Base-by-base conservation (phyloP, 2,329 filamentous ascomycete species). In the Scytalidium lignicola region DNA sequence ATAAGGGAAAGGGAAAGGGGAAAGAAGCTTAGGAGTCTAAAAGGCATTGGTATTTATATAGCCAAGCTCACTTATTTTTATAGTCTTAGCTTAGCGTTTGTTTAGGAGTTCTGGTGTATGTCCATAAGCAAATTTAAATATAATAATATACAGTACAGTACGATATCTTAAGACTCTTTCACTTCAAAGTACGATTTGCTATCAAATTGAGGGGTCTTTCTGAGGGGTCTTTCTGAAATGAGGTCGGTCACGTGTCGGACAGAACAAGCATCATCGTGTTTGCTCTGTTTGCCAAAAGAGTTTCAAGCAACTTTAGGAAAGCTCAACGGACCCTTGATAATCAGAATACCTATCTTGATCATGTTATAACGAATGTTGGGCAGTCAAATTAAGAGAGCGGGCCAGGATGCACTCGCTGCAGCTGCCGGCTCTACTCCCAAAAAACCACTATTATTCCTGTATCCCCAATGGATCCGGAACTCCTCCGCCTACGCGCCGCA, bases 401-500 rank as follows among this genome's bases (percentile, higher is more conserved):
- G 66, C 61, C 67, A 63, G 58, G 63, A 60, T 56, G 50, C 68
- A 50, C 55, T 66, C 55, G 57, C 66, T 52, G 65, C 71, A 58
- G 65, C 58, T 51, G 61, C 63, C 55, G 57, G 64, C 55, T 59
- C 62, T 57, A 59, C 63, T 58, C 55, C 67, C 53, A 65, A 69
- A 57, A 69, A 73, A 56, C 70, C 70, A 52, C 59, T 74, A 42
- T 62, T 70, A 15, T 74, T 74, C 51, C 68, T 73, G 29, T 74
- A 73, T 55, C 71, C 71, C 46, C 65, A 61, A 53, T 71, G 67
- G 66, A 60, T 64, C 49, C 57, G 64, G 13, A 63, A 64, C 43
- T 55, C 54, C 28, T 51, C 64, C 20, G 48, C 49, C 10, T 22
- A 44, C 5, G 32, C 32, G 15, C 32, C 32, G 4, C 15, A 5